phyloP scores from a whole-genome alignment of 148 eudicot genomes.

The Cornus controversa region DNA sequence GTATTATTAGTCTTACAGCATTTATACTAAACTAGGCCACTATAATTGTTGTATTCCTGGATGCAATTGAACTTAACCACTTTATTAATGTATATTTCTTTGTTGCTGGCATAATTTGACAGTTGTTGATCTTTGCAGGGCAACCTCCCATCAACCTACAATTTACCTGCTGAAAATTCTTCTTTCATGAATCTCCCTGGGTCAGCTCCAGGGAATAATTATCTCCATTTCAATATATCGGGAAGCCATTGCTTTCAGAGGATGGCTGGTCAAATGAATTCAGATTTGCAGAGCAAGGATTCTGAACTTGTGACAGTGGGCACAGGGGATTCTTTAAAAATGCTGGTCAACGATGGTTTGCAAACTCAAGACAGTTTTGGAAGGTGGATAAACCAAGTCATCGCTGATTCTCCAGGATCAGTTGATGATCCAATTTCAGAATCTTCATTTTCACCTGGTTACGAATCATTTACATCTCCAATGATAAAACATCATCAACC shows the following conservation, averaged over 20 bases:
- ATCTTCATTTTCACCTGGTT: conserved; percentile 39
- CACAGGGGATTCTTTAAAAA: conserved; percentile 20
- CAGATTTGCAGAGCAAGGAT: conserved; percentile 18
- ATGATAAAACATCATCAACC: conserved; percentile 24
- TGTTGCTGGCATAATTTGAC: not conserved
- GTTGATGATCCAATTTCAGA: conserved; percentile 42
- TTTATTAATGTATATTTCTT: not conserved
- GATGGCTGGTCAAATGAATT: conserved; percentile 30
- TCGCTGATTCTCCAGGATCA: conserved; percentile 57
- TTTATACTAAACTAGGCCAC: not conserved
- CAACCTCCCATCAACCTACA: conserved; percentile 20
- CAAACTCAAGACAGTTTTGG: conserved; percentile 78
- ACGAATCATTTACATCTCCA: conserved; percentile 35
- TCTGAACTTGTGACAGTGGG: conserved; percentile 28
- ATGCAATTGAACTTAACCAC: not conserved
- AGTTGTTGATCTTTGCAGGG: conserved; percentile 33
- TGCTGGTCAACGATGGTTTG: conserved; percentile 33
- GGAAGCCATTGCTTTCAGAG: conserved; percentile 23
- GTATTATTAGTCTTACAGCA: not conserved
- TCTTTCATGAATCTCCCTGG: conserved; percentile 20
- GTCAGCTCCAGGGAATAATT: conserved; percentile 25
- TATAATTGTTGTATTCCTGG: not conserved
- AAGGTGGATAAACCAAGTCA: conserved; percentile 60
- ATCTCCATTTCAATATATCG: conserved; percentile 20
- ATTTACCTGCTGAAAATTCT: conserved; percentile 28